Evolutionary conservation across 2,329 filamentous ascomycete genomes (phyloP).

Genomic region (Didymella glomerata): DNA sequence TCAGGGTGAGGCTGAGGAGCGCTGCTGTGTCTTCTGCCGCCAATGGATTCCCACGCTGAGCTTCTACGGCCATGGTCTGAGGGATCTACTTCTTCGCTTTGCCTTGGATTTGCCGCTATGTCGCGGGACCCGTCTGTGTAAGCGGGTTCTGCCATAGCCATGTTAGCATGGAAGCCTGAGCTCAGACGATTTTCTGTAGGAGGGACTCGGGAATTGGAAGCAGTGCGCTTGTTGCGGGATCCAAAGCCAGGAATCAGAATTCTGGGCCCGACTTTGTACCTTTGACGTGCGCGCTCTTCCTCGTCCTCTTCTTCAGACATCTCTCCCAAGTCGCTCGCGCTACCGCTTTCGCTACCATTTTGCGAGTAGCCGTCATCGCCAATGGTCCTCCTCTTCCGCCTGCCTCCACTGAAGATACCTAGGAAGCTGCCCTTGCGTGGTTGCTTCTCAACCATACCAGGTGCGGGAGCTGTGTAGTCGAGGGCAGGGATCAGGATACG

Average conservation of each 20-base stretch:
- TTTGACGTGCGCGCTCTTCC: constrained; percentile 42
- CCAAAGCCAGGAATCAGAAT: constrained; percentile 43
- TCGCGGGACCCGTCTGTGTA: constrained; percentile 21
- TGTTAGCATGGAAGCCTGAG: constrained; percentile 40
- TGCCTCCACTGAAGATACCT: constrained; percentile 35
- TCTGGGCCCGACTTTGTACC: constrained; percentile 48
- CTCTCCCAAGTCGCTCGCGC: constrained; percentile 38
- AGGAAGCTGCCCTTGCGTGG: constrained; percentile 44
- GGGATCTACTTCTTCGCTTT: constrained; percentile 34
- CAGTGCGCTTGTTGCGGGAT: constrained; percentile 34
- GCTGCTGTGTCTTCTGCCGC: constrained; percentile 38
- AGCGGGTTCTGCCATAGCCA: constrained; percentile 23
- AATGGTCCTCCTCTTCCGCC: constrained; percentile 33
- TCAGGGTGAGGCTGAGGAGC: constrained; percentile 37
- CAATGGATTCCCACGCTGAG: constrained; percentile 38
- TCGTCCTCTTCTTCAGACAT: constrained; percentile 44
- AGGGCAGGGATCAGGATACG: constrained; percentile 84
- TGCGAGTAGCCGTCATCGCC: constrained; percentile 48
- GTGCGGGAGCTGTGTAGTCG: constrained; percentile 51
- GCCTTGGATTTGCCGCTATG: constrained; percentile 28
- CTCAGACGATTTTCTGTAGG: constrained; percentile 29
- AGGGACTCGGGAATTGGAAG: constrained; percentile 28
- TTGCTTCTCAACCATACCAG: constrained; percentile 29
- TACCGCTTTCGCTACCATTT: constrained; percentile 37
- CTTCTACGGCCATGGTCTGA: constrained; percentile 15